These are phyloP conservation scores for Amphibolis antarctica DNA, from an alignment of 106 monocot genomes.

Conservation along the genomic window DNA sequence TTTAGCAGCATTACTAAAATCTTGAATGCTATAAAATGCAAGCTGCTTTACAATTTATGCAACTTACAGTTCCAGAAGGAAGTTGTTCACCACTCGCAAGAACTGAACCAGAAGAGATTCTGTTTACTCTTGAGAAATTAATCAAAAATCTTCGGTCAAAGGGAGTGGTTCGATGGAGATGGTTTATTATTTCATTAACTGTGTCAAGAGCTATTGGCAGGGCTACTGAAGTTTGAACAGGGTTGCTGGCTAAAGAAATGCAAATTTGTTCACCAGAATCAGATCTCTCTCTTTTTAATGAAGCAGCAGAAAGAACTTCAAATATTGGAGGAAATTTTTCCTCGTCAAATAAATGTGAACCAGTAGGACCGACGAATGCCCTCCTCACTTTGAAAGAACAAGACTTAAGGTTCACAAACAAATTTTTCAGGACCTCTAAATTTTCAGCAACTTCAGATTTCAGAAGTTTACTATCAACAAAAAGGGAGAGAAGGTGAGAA, in stretches of 20 bases:
- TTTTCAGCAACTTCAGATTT: constrained; percentile 27
- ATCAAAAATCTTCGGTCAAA: constrained; percentile 11
- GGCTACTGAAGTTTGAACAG: constrained; percentile 66
- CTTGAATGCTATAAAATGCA: background rate
- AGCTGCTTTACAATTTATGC: background rate
- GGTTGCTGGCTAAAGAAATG: constrained; percentile 40
- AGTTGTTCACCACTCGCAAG: constrained; percentile 90
- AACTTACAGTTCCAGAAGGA: constrained; percentile 78
- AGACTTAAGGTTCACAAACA: constrained; percentile 45
- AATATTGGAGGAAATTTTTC: constrained; percentile 22
- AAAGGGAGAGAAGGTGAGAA: constrained; percentile 20
- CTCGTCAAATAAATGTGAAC: constrained; percentile 16
- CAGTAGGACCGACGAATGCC: constrained; percentile 23
- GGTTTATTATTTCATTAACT: constrained; percentile 48
- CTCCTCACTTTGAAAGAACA: constrained; percentile 41
- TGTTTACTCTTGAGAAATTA: constrained; percentile 37
- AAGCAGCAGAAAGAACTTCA: constrained; percentile 44
- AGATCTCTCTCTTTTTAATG: constrained; percentile 42
- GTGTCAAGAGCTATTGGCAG: constrained; percentile 71
- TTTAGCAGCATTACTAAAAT: background rate
- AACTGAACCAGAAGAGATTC: constrained; percentile 60
- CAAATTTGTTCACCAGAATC: constrained; percentile 24
- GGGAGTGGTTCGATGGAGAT: constrained; percentile 6
- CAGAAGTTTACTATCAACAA: constrained; percentile 20
- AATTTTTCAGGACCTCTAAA: constrained; percentile 32